Conservation (phyloP, 768 basidiomycete genomes). For the Lyophyllum decastes region DNA sequence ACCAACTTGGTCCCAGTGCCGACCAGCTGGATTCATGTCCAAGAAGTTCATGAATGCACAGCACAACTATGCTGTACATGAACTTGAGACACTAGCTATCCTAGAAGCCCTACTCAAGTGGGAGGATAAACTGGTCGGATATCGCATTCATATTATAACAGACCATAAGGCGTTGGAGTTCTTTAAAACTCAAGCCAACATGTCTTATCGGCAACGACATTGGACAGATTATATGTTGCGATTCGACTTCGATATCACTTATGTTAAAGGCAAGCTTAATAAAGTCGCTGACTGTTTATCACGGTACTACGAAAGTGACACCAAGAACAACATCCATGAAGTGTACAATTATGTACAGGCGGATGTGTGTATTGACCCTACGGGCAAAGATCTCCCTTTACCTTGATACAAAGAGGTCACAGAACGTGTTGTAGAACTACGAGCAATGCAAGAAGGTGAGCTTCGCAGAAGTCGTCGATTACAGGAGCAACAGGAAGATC, state of each 20-base stretch:
- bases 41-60: neutral
- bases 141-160: no score
- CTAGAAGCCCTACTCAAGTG: neutral
- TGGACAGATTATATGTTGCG: conserved; percentile 31
- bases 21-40: neutral
- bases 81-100: neutral
- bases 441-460: conserved; percentile 5
- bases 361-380: conserved; percentile 19
- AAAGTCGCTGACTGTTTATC: conserved; percentile 32
- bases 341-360: conserved; percentile 21
- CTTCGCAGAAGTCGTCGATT: conserved; percentile 6
- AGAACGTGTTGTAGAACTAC: conserved; percentile 5
- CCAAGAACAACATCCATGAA: conserved; percentile 6
- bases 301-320: conserved; percentile 29
- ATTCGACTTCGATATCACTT: conserved; percentile 27
- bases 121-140: no score
- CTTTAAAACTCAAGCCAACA: neutral
- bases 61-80: neutral
- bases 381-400: conserved; percentile 18
- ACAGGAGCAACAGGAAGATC: conserved; percentile 5
- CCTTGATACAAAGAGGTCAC: conserved; percentile 14
- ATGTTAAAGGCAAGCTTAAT: no score
- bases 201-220: conserved; percentile 21
- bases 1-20: neutral
- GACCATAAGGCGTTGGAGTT: no score